Evolutionary conservation across 2,329 filamentous ascomycete genomes (phyloP).

Genomic region (Cercospora beticola): DNA sequence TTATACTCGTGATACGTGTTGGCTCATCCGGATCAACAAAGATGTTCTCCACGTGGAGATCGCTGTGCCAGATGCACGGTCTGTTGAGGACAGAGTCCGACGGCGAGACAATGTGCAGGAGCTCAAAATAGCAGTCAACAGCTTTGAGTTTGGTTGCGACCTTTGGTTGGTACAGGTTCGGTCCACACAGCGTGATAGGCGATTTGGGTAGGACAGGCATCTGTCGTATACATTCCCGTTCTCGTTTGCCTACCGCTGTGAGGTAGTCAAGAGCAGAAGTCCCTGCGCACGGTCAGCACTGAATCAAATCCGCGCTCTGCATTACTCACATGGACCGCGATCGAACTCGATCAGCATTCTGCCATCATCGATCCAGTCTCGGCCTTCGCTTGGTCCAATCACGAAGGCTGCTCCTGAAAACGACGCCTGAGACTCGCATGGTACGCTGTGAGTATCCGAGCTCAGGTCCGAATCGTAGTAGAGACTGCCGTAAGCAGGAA

Average conservation of each 20-base stretch:
- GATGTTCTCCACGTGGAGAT: slow-evolving; percentile 43
- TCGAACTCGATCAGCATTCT: slow-evolving; percentile 36
- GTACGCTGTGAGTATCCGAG: not conserved
- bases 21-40: slow-evolving; percentile 38
- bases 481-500: not conserved
- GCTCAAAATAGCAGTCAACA: not conserved
- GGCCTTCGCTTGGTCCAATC: slow-evolving; percentile 40
- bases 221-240: slow-evolving; percentile 36
- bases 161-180: not conserved
- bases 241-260: slow-evolving; percentile 29
- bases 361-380: slow-evolving; percentile 37
- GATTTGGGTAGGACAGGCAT: slow-evolving; percentile 12
- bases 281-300: not conserved
- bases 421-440: not conserved
- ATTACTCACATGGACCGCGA: slow-evolving; percentile 41
- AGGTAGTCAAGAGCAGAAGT: slow-evolving; percentile 5
- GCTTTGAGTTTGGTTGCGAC: not conserved
- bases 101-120: not conserved
- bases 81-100: not conserved
- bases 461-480: not conserved
- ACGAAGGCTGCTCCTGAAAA: not conserved
- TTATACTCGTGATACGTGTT: slow-evolving; percentile 35
- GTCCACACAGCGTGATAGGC: not conserved
- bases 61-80: slow-evolving; percentile 38
- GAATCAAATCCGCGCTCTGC: not conserved